Conservation (phyloP, 164 flowering plant genomes). For the Akebia trifoliata region DNA sequence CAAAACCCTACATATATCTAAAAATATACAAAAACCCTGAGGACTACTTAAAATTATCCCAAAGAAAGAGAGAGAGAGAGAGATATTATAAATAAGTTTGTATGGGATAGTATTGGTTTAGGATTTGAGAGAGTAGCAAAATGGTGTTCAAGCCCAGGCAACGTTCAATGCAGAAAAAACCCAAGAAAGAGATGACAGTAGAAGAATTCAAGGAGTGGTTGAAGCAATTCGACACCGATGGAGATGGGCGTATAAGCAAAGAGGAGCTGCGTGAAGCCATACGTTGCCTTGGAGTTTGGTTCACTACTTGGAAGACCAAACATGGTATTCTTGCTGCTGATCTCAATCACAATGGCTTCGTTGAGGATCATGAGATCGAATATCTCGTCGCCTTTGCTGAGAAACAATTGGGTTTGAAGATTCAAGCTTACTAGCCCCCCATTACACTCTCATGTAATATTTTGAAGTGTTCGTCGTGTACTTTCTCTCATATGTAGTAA, state of each 20-base stretch:
- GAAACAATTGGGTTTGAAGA: conserved; percentile 10
- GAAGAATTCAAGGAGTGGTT: conserved; percentile 25
- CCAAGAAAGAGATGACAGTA: conserved; percentile 7
- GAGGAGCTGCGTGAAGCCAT: conserved; percentile 14
- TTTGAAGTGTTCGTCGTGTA: no score
- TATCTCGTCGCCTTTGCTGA: conserved; percentile 7
- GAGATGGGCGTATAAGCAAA: conserved; percentile 21
- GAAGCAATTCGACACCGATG: conserved; percentile 17
- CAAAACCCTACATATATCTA: no score
- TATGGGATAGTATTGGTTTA: no score
- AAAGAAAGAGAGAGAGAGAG: no score
- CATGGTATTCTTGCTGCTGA: conserved; percentile 7
- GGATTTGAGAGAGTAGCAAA: no score
- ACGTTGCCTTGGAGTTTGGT: conserved; percentile 5
- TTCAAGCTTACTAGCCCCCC: no score
- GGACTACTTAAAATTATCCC: no score
- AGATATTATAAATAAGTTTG: no score
- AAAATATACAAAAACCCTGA: no score
- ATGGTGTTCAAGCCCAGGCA: no score
- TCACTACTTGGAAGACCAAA: neutral
- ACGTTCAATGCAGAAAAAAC: no score
- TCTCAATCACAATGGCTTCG: conserved; percentile 10
- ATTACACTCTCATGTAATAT: neutral
- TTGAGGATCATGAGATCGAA: conserved; percentile 11
- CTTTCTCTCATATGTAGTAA: no score